Percentiles rank a stretch among this genome's conserved stretches.
These are phyloP conservation scores for Plasmodium knowlesi DNA, from an alignment of 169 alveolate genomes.

Conservation along the genomic window DNA sequence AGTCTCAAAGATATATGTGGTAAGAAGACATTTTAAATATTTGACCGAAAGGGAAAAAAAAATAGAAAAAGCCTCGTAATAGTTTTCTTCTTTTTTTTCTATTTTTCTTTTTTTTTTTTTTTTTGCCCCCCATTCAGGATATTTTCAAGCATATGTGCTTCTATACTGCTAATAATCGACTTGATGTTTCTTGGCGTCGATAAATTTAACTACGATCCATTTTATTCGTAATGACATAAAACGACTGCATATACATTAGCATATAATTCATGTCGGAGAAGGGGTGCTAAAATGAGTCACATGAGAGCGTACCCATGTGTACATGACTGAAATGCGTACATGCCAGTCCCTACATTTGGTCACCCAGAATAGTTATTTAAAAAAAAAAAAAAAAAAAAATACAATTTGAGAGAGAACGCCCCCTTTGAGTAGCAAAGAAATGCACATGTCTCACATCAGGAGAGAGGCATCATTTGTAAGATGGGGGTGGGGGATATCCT, in stretches of 20 bases:
- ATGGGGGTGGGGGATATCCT: not conserved
- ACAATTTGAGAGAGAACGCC: not conserved
- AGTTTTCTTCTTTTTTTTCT: not conserved
- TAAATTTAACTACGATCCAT: slow-evolving; percentile 74
- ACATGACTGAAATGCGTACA: not conserved
- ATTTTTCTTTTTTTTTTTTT: not conserved
- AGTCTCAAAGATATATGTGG: slow-evolving; percentile 66
- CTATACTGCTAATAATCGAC: slow-evolving; percentile 33
- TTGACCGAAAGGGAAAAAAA: not conserved
- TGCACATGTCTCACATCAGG: not conserved
- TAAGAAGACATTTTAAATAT: slow-evolving; percentile 6
- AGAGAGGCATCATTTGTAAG: not conserved
- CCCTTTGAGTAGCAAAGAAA: not conserved
- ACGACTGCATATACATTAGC: not conserved
- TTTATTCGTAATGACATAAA: slow-evolving; percentile 67
- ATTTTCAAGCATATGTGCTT: slow-evolving; percentile 59
- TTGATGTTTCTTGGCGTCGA: slow-evolving; percentile 64
- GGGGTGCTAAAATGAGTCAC: not conserved
- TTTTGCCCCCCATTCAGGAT: slow-evolving; percentile 43
- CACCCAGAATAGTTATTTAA: not conserved
- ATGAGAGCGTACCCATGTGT: not conserved
- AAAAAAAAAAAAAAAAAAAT: no score
- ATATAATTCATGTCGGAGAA: not conserved
- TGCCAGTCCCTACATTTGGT: not conserved
- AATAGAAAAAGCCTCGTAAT: not conserved